Conservation (phyloP, 2,329 filamentous ascomycete genomes). For the Fusarium newnesense region DNA sequence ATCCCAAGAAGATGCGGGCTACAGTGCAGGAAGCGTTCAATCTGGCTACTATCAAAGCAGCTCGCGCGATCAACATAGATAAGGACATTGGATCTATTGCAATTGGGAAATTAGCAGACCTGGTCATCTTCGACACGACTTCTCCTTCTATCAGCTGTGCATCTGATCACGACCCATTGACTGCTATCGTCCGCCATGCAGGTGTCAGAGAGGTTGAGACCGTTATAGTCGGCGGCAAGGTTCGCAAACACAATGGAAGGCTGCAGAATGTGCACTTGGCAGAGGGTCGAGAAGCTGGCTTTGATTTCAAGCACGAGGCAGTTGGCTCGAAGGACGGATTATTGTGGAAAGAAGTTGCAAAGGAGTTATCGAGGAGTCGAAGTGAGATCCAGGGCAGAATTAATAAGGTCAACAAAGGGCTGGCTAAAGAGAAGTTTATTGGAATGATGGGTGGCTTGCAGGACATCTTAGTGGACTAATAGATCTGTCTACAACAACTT, state of each 20-base stretch:
- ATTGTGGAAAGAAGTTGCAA: background rate
- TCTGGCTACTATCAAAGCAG: conserved; percentile 6
- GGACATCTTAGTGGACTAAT: background rate
- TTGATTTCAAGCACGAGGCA: background rate
- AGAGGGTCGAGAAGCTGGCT: background rate
- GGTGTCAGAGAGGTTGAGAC: conserved; percentile 1
- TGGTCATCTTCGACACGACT: background rate
- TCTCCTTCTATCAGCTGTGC: conserved; percentile 7
- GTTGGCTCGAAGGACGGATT: accelerated
- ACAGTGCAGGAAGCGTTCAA: background rate
- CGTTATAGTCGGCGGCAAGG: background rate
- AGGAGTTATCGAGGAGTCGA: background rate
- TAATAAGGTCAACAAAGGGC: background rate
- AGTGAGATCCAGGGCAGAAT: background rate
- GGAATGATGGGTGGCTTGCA: background rate
- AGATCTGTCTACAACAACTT: accelerated
- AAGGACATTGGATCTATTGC: background rate
- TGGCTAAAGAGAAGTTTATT: background rate
- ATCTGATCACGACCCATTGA: background rate
- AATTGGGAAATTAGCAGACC: background rate
- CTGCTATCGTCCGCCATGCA: background rate
- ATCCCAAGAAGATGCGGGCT: background rate
- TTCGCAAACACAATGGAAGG: background rate
- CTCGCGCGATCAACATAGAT: conserved; percentile 1
- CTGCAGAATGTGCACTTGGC: background rate